phyloP scores from a whole-genome alignment of 202 grass and related monocot species.

The Hordeum pubiflorum region DNA sequence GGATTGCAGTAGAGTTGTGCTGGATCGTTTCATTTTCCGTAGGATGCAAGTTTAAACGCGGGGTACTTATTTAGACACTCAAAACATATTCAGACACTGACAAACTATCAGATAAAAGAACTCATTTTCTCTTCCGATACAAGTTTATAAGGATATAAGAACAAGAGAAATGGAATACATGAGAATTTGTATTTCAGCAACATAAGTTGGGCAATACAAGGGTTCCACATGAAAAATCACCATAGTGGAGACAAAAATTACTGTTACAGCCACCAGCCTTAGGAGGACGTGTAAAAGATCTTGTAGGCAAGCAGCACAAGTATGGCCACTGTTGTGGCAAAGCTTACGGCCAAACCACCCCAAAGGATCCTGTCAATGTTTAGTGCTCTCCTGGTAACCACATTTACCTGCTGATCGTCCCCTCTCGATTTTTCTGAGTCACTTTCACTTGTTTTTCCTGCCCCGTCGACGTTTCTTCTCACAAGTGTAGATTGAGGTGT shows the following conservation, averaged over 20 bases:
- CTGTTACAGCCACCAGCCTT: not conserved
- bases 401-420: constrained; percentile 4
- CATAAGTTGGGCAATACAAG: not conserved
- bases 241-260: constrained; percentile 18
- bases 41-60: too few species aligned
- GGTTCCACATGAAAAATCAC: not conserved
- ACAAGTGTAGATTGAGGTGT: constrained; percentile 26
- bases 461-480: constrained; percentile 40
- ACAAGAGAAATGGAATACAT: not conserved
- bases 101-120: too few species aligned
- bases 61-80: too few species aligned
- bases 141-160: too few species aligned
- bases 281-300: constrained; percentile 3
- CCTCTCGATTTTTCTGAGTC: not conserved
- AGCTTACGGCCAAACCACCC: constrained; percentile 35
- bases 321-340: constrained; percentile 28
- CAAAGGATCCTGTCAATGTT: constrained; percentile 50
- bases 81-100: too few species aligned
- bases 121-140: too few species aligned
- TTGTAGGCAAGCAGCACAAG: constrained; percentile 29
- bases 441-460: constrained; percentile 4
- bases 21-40: too few species aligned
- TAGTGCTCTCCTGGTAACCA: constrained; percentile 10
- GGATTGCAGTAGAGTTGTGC: too few species aligned
- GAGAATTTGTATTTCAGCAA: not conserved